A percentile compares a stretch with the other conserved stretches of the same genome.
Evolutionary conservation across 2,329 filamentous ascomycete species (phyloP).

Genomic region (Ophiostoma tasmaniense): DNA sequence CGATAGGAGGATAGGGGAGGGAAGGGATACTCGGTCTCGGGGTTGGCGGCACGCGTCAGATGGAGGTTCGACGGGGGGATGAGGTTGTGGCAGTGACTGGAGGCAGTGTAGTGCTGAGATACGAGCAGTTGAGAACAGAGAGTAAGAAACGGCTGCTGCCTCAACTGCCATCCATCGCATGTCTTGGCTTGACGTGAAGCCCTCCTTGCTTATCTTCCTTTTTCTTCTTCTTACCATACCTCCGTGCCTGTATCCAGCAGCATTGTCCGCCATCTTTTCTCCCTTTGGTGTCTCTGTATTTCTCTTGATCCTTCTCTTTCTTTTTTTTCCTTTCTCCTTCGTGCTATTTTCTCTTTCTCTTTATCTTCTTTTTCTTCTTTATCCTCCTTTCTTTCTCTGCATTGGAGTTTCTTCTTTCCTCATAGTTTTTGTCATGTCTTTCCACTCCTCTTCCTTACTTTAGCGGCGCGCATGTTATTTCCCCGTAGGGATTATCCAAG

Average conservation of each 20-base stretch:
- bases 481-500: conserved; percentile 5
- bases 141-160: background rate
- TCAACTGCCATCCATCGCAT: background rate
- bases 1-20: background rate
- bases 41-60: background rate
- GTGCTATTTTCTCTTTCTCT: background rate
- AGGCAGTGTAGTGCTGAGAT: background rate
- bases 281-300: background rate
- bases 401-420: background rate
- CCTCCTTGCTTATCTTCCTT: background rate
- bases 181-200: background rate
- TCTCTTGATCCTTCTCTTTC: background rate
- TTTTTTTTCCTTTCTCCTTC: background rate
- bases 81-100: background rate
- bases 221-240: background rate
- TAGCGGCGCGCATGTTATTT: conserved; percentile 11
- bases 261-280: background rate
- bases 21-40: background rate
- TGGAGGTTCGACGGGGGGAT: background rate
- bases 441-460: background rate
- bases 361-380: background rate
- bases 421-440: background rate
- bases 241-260: background rate
- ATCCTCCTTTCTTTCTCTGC: background rate
- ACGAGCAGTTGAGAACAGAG: too few species aligned